These are phyloP conservation scores for Pulveroboletus sp. DNA, from an alignment of 768 basidiomycete species.

Conservation along the genomic window DNA sequence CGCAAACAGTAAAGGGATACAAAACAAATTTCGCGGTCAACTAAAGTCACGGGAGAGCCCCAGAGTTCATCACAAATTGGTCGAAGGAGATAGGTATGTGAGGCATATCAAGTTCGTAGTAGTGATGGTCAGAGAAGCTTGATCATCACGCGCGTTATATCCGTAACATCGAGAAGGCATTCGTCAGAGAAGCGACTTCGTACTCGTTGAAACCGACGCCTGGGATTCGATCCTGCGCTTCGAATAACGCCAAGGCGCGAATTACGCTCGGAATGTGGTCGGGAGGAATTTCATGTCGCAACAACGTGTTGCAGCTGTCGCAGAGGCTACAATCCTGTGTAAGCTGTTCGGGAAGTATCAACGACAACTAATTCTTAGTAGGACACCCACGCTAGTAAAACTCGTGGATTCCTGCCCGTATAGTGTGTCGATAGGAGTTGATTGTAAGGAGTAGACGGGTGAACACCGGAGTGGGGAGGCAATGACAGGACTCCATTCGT, in stretches of 20 bases:
- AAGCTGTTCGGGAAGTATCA: not conserved
- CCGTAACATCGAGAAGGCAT: constrained; percentile 22
- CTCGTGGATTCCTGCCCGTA: constrained; percentile 4
- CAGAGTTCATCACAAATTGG: no score
- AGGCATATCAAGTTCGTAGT: constrained; percentile 1
- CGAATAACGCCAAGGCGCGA: constrained; percentile 18
- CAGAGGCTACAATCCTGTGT: constrained; percentile 15
- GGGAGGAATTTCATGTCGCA: constrained; percentile 14
- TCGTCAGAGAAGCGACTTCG: constrained; percentile 15
- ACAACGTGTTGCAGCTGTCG: constrained; percentile 9
- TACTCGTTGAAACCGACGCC: constrained; percentile 8
- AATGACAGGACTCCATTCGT: not conserved
- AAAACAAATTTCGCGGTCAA: not conserved
- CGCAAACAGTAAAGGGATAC: not conserved
- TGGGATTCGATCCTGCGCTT: constrained; percentile 7
- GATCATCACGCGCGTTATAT: constrained; percentile 1
- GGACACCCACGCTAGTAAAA: constrained; percentile 10
- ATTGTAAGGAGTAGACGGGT: not conserved
- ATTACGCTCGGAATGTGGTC: constrained; percentile 23
- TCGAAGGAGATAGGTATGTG: not conserved
- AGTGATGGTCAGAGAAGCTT: not conserved
- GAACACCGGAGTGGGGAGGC: not conserved
- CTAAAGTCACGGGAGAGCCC: not conserved
- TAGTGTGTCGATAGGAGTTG: not conserved
- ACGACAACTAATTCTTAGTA: not conserved